These are phyloP conservation scores for Fraxinus xanthoxyloides DNA, from an alignment of 305 asterid species.

Conservation along the genomic window DNA sequence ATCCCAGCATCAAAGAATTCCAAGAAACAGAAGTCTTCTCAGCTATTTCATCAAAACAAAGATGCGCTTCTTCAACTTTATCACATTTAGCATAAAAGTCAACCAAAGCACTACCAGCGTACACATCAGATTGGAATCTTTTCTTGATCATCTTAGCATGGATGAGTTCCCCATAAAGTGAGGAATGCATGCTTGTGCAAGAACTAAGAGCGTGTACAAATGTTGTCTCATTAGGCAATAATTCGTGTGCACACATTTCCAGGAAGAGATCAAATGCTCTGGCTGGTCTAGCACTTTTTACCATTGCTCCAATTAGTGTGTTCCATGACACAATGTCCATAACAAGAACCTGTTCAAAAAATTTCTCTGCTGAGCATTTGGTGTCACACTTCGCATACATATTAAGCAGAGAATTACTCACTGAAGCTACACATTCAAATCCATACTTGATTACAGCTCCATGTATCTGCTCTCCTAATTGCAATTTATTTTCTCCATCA, in stretches of 20 bases:
- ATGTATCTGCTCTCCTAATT: conserved; percentile 47
- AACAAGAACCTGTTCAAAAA: conserved; percentile 37
- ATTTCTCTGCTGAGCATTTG: conserved; percentile 30
- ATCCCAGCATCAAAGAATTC: conserved; percentile 58
- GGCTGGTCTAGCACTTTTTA: conserved; percentile 30
- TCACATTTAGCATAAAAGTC: conserved; percentile 51
- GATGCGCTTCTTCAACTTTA: conserved; percentile 40
- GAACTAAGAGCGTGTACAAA: conserved; percentile 37
- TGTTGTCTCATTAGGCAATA: conserved; percentile 43
- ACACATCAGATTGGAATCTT: conserved; percentile 33
- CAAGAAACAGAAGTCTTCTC: conserved; percentile 53
- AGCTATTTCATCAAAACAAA: conserved; percentile 47
- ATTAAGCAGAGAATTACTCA: conserved; percentile 45
- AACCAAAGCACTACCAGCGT: conserved; percentile 51
- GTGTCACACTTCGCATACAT: conserved; percentile 40
- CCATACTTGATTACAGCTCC: conserved; percentile 48
- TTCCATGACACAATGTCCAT: conserved; percentile 60
- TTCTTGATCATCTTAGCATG: conserved; percentile 49
- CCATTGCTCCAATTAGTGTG: conserved; percentile 40
- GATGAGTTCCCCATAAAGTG: conserved; percentile 41
- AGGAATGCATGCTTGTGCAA: conserved; percentile 33
- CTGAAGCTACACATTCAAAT: conserved; percentile 27
- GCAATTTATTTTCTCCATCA: conserved; percentile 22
- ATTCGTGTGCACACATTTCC: conserved; percentile 30
- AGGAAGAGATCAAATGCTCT: conserved; percentile 33